These are phyloP conservation scores for Pseudoperonospora humuli DNA, from an alignment of 352 stramenopile genomes.

Conservation along the genomic window DNA sequence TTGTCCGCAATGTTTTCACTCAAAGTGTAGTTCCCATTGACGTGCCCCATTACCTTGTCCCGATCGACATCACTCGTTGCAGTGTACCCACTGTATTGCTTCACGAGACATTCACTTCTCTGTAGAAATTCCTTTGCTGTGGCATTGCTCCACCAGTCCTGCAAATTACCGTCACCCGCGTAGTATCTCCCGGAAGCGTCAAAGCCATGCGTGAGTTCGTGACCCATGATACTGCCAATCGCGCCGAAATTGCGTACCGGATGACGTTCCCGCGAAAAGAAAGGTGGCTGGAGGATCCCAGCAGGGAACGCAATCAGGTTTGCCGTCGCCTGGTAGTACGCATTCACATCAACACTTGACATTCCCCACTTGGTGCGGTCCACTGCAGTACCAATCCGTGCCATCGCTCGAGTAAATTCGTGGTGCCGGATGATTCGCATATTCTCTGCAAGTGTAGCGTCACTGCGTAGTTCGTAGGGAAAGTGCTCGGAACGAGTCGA, in stretches of 20 bases:
- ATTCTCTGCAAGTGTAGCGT: constrained; percentile 39
- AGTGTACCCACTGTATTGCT: constrained; percentile 50
- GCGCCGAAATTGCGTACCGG: constrained; percentile 90
- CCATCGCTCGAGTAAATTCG: constrained; percentile 37
- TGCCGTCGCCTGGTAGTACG: constrained; percentile 59
- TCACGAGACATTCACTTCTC: constrained; percentile 50
- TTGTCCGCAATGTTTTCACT: constrained; percentile 84
- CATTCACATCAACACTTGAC: constrained; percentile 90
- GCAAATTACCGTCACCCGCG: constrained; percentile 83
- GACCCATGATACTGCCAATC: constrained; percentile 90
- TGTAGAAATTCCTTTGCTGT: constrained; percentile 70
- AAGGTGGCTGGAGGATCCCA: constrained; percentile 92
- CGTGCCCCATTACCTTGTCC: constrained; percentile 39
- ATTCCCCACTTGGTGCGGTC: constrained; percentile 84
- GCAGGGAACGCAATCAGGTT: constrained; percentile 95
- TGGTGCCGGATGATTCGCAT: constrained; percentile 36
- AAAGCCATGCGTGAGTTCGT: constrained; percentile 96
- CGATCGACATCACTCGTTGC: constrained; percentile 36
- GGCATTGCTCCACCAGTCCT: constrained; percentile 89
- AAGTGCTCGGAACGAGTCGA: constrained; percentile 38
- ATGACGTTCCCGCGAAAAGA: constrained; percentile 82
- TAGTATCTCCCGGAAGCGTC: constrained; percentile 90
- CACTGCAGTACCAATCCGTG: constrained; percentile 33
- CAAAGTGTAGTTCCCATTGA: constrained; percentile 76
- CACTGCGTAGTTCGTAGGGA: constrained; percentile 38